These are phyloP conservation scores for Lyophyllum semitale DNA, from an alignment of 768 basidiomycete genomes.

Conservation along the genomic window DNA sequence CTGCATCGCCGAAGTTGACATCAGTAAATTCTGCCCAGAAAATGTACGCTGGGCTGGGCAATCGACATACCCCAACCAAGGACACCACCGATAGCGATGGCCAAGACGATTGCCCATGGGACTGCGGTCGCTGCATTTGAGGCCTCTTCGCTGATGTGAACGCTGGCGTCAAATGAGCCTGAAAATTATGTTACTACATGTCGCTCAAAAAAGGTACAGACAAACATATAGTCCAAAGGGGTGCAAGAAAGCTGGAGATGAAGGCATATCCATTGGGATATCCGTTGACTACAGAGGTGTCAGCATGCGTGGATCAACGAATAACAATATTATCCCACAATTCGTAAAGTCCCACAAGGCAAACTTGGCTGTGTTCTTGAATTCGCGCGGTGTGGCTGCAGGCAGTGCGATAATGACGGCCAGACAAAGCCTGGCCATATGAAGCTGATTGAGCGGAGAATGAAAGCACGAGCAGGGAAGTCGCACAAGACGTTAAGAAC, in stretches of 20 bases:
- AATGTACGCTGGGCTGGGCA: background rate
- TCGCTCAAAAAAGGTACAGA: background rate
- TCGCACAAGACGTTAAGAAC: conserved; percentile 66
- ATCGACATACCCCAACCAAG: conserved; percentile 58
- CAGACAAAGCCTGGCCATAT: conserved; percentile 49
- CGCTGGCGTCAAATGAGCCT: conserved; percentile 54
- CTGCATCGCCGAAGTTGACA: conserved; percentile 22
- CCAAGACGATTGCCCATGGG: conserved; percentile 66
- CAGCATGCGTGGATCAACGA: background rate
- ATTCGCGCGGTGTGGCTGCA: conserved; percentile 56
- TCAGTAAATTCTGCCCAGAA: background rate
- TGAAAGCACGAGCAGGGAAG: conserved; percentile 16
- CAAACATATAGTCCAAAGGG: conserved; percentile 48
- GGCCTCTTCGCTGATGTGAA: conserved; percentile 75
- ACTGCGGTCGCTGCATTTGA: conserved; percentile 72
- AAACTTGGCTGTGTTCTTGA: conserved; percentile 60
- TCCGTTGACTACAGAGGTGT: conserved; percentile 42
- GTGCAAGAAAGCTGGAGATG: conserved; percentile 42
- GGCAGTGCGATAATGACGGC: conserved; percentile 73
- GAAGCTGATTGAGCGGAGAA: background rate
- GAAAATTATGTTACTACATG: background rate
- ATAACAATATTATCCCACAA: conserved; percentile 31
- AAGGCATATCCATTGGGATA: conserved; percentile 66
- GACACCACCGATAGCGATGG: conserved; percentile 59
- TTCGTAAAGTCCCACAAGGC: conserved; percentile 66